These are phyloP conservation scores for Apodospora peruviana DNA, from an alignment of 495 filamentous ascomycete genomes.

Conservation along the genomic window DNA sequence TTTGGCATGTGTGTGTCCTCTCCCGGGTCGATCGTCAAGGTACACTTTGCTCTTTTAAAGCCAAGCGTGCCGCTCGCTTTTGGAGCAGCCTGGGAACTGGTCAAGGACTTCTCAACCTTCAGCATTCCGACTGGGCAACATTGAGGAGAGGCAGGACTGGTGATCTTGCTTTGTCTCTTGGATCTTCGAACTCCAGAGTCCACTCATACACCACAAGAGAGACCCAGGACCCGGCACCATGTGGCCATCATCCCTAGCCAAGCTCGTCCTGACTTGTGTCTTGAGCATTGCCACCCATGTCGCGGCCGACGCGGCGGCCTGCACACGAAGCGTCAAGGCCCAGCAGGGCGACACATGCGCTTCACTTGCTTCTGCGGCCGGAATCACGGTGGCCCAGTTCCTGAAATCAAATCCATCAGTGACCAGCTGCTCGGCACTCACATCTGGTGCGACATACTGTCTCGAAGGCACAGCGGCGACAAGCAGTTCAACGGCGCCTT, in stretches of 20 bases:
- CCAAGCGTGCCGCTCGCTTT: background rate
- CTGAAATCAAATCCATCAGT: constrained; percentile 20
- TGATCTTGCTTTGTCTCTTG: too few species aligned
- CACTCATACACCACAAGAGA: too few species aligned
- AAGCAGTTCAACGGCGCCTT: background rate
- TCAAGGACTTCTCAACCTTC: background rate
- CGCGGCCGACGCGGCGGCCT: constrained; percentile 3
- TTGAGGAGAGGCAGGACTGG: too few species aligned
- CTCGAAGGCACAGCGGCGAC: constrained; percentile 12
- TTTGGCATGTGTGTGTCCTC: too few species aligned
- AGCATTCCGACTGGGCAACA: too few species aligned
- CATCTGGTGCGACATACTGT: constrained; percentile 17
- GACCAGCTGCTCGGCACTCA: constrained; percentile 19
- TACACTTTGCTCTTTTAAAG: too few species aligned
- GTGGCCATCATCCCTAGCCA: constrained; percentile 8
- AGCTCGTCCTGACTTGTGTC: constrained; percentile 9
- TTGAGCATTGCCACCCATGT: constrained; percentile 7
- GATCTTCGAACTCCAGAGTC: too few species aligned
- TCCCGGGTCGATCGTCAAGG: too few species aligned
- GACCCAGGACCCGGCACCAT: constrained; percentile 12
- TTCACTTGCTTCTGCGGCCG: constrained; percentile 12
- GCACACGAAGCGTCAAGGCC: constrained; percentile 17
- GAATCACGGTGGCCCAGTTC: constrained; percentile 24
- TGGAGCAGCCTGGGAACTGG: background rate
- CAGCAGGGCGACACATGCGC: constrained; percentile 25